Base-by-base conservation (phyloP, 768 basidiomycete genomes). In the Leucosporidium yakuticum region DNA sequence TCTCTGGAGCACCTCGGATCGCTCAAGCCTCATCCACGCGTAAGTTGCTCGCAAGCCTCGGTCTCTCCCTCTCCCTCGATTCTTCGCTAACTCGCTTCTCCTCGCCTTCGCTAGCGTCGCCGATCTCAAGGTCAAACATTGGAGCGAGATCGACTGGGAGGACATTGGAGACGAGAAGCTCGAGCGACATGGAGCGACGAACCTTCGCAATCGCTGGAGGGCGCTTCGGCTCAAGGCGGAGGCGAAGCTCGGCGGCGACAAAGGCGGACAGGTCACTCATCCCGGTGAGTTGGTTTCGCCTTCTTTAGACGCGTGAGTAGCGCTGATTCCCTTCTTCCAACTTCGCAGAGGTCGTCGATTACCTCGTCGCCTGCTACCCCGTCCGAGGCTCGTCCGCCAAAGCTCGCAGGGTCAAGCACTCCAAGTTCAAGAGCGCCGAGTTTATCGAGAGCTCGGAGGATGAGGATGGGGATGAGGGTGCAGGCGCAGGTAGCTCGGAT, bases 121-220 rank as follows among this genome's bases (percentile, higher is more conserved):
- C 27, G n/a, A 19, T 32, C 34, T 57, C 36, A 20, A 32, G 27
- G 23, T 39, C 34, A 31, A 39, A 17, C 21, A 63, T 27, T 54
- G 51, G 39, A 50, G 65, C 65, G 69, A 70, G 29, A 56, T 70
- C 47, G 62, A 66, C n/a, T 70, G 54, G 44, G 19, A 53, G 23
- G 2, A 4, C 15, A 49, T 70, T 29, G 7, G 11, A 2, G 61
- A 67, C 32, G 49, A 62, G 9, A 31, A 17, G 2, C 59, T 70
- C 49, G n/a, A 39, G 36, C 53, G 21, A 23, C 69, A 70, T 19
- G 69, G 69, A 3, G 7, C 51, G 1, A 67, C 64, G 63, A 70
- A 70, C 65, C 31, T 70, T 1, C 62, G 69, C 34, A 63, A 70
- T 31, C 59, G 65, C 14, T 67, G 44, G n/a, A 32, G 32, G 55